Evolutionary conservation across 2,329 filamentous ascomycete genomes (phyloP).

Genomic region (Diplodia sapinea): DNA sequence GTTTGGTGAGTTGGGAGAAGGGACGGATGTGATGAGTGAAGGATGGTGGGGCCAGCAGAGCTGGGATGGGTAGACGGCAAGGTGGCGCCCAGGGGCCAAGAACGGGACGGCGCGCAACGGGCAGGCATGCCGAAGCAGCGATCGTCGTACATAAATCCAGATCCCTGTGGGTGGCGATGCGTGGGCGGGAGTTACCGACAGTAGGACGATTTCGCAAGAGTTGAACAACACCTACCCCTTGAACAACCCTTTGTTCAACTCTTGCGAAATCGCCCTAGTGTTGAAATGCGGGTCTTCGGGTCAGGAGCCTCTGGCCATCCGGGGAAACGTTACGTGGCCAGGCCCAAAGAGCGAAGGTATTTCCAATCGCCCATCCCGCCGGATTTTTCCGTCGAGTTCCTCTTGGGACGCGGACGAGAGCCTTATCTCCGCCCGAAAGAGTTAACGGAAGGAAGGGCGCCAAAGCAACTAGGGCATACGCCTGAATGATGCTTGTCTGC

Average conservation of each 20-base stretch:
- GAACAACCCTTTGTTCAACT: no score
- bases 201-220: no score
- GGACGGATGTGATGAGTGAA: no score
- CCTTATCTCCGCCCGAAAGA: neutral
- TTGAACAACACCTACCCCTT: no score
- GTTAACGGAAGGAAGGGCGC: neutral
- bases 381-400: neutral
- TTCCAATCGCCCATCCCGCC: neutral
- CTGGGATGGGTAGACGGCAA: neutral
- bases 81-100: neutral
- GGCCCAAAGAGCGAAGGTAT: neutral
- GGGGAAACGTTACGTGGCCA: neutral
- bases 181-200: neutral
- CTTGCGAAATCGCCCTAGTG: no score
- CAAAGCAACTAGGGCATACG: neutral
- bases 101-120: slow-evolving; percentile 1
- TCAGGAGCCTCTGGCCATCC: neutral
- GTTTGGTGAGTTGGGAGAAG: no score
- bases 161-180: neutral
- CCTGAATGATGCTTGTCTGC: neutral
- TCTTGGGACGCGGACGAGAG: neutral
- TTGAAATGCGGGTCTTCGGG: neutral
- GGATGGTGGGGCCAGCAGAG: no score
- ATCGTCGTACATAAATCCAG: neutral
- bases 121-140: neutral